Base-by-base conservation (phyloP, 1,284 basidiomycete genomes). In the Anthracocystis walkeri region DNA sequence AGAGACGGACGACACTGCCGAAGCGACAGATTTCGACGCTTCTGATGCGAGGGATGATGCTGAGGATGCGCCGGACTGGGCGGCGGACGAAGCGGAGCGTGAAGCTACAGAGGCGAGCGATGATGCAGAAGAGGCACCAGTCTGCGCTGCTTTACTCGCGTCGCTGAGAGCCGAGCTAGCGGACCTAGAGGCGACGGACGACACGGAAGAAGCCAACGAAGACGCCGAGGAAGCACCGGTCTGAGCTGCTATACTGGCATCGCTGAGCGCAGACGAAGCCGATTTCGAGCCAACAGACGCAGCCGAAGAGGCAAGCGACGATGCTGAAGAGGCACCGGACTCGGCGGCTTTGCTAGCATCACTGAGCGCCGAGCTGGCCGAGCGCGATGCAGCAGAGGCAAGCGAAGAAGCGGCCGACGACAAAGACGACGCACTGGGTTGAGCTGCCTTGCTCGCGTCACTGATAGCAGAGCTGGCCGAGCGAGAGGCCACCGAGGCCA, bases 21-120 rank as follows among this genome's bases (percentile, higher is more conserved):
- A 49, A 3, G 52, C 54, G 25, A 21, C 49, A 14, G 41, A 46
- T 12, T 40, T 42, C 14, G 58, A 55, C 20, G 58, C 65, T 29
- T n/a, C 5, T 3, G 45, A 60, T n/a, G 49, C 57, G n/a, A 60
- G 33, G 1, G 64, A 65, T 0, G 63, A 58, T 18, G 56, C 63
- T 10, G 61, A 56, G 2, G 61, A 51, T 18, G 61, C 54, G 3
- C 53, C 68, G 0, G 54, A 42, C 14, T 33, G n/a, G 10, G 25
- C 46, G 8, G 49, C 70, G 16, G 50, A 57, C 7, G 50, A 49
- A 20, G 41, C 65, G 4, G 40, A 31, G 25, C 33, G 25, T 2
- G 41, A 38, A 16, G 10, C 50, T 1, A 23, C 58, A 6, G 50
- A 42, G 8, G 56, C 55, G 2, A 27, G 41, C 0, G 41, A 40